phyloP scores from a whole-genome alignment of 1,139 yeast genomes.

The Suhomyces ambrosiae region DNA sequence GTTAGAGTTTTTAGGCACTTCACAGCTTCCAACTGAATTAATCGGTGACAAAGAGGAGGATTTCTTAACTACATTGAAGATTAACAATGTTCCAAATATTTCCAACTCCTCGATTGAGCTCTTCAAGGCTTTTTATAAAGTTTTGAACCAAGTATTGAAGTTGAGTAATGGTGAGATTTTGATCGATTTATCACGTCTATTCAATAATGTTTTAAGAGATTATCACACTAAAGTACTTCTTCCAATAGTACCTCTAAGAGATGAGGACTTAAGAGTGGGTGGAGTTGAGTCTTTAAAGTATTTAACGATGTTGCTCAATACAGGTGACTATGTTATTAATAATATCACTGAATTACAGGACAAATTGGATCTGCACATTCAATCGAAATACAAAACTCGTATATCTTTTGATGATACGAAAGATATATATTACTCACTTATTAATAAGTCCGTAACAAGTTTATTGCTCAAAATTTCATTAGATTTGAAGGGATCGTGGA shows the following conservation, averaged over 20 bases:
- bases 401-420: slow-evolving; percentile 56
- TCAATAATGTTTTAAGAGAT: slow-evolving; percentile 65
- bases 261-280: slow-evolving; percentile 22
- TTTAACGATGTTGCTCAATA: slow-evolving; percentile 74
- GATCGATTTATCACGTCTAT: slow-evolving; percentile 61
- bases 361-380: slow-evolving; percentile 54
- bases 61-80: slow-evolving; percentile 37
- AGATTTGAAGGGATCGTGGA: slow-evolving; percentile 74
- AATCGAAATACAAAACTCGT: slow-evolving; percentile 32
- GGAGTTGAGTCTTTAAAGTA: slow-evolving; percentile 62
- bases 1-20: slow-evolving; percentile 55
- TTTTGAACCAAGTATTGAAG: slow-evolving; percentile 74
- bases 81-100: slow-evolving; percentile 57
- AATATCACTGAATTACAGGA: slow-evolving; percentile 80
- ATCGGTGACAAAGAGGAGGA: slow-evolving; percentile 27
- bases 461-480: slow-evolving; percentile 60
- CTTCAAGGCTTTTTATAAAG: slow-evolving; percentile 72
- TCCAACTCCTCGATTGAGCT: slow-evolving; percentile 85
- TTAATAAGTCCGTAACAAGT: slow-evolving; percentile 59
- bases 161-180: slow-evolving; percentile 71
- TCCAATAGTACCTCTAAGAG: slow-evolving; percentile 55
- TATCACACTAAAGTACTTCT: slow-evolving; percentile 64
- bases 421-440: slow-evolving; percentile 57
- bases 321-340: slow-evolving; percentile 84
- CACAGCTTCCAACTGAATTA: slow-evolving; percentile 46